These are phyloP conservation scores for Penicillium samsonianum DNA, from an alignment of 495 filamentous ascomycete genomes.

Conservation along the genomic window DNA sequence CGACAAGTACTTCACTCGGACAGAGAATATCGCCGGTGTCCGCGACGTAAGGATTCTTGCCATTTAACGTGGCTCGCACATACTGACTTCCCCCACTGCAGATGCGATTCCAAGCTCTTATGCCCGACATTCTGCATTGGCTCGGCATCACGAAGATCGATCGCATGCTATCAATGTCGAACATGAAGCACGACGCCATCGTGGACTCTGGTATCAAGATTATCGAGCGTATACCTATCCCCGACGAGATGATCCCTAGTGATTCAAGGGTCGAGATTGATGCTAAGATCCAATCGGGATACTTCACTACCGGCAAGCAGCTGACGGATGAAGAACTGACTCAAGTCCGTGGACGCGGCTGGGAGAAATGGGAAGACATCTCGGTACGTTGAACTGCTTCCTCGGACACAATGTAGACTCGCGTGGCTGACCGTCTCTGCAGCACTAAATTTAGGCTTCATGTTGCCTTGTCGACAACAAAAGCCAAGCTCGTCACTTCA, in stretches of 20 bases:
- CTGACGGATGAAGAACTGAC: slow-evolving; percentile 84
- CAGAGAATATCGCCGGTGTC: slow-evolving; percentile 95
- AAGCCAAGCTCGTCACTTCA: not conserved
- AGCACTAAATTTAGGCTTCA: slow-evolving; percentile 20
- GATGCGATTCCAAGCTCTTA: slow-evolving; percentile 99
- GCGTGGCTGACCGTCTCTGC: not conserved
- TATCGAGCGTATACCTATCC: slow-evolving; percentile 88
- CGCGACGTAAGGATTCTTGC: slow-evolving; percentile 53
- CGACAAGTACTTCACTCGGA: slow-evolving; percentile 96
- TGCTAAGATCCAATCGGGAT: slow-evolving; percentile 96
- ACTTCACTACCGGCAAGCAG: slow-evolving; percentile 89
- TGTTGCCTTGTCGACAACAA: not conserved
- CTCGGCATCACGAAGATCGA: slow-evolving; percentile 98
- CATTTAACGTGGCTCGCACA: not conserved
- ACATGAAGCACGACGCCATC: slow-evolving; percentile 99
- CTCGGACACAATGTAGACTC: not conserved
- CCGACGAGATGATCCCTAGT: slow-evolving; percentile 89
- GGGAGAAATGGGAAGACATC: slow-evolving; percentile 76
- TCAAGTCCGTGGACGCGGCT: slow-evolving; percentile 84
- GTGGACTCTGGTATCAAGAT: slow-evolving; percentile 95
- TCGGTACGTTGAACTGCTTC: slow-evolving; percentile 42
- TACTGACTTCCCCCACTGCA: slow-evolving; percentile 10
- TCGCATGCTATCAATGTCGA: slow-evolving; percentile 97
- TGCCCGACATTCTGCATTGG: slow-evolving; percentile 99
- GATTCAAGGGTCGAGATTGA: slow-evolving; percentile 98